Evolutionary conservation across 2,329 filamentous ascomycete genomes (phyloP), one percentile per base, ranked within the genome.

Genomic region (Calonectria multiphialidica): DNA sequence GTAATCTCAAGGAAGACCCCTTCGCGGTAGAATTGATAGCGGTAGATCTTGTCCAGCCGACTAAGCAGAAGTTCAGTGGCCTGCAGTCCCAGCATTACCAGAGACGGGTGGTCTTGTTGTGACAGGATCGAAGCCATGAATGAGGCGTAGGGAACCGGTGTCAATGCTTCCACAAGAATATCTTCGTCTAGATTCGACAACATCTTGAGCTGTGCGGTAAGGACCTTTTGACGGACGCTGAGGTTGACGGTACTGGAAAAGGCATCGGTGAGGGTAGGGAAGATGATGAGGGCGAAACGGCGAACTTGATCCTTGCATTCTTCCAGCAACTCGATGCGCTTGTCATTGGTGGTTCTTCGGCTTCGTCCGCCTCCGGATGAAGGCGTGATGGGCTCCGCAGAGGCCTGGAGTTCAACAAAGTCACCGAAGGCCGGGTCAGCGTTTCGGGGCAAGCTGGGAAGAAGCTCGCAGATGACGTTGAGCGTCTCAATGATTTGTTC

Each of bases 161-260:
- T 93, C 35, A 99, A 85, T 10, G 96, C 94, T 78, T 98, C 96
- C 73, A 95, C 90, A 5, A 99, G 89, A 63, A 99, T 95, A 44
- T 90, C 88, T 50, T 91, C 92, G 77, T 98, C 95, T n/a, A 99
- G 86, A 76, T 98, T 98, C 15, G 95, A 98, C 12, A 99, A 89
- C 95, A 99, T 98, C 86, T 98, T 98, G 53, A 98, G 87, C 80
- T 99, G 97, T n/a, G 96, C 97, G 23, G 92, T 95, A 40, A 99
- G 88, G 3, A 99, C 97, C 84, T 98, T 98, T 81, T 98, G 95
- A 25, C 97, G 93, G 47, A 99, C 97, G 69, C 92, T 95, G 18
- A 98, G 86, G 80, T 99, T 99, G 75, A 99, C 96, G 0, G 97
- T 99, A 83, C 97, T 98, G 13, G 97, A 98, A 81, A 98, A 99